These are phyloP conservation scores for Beauveria varroae DNA, from an alignment of 2,329 filamentous ascomycete species.

Conservation along the genomic window DNA sequence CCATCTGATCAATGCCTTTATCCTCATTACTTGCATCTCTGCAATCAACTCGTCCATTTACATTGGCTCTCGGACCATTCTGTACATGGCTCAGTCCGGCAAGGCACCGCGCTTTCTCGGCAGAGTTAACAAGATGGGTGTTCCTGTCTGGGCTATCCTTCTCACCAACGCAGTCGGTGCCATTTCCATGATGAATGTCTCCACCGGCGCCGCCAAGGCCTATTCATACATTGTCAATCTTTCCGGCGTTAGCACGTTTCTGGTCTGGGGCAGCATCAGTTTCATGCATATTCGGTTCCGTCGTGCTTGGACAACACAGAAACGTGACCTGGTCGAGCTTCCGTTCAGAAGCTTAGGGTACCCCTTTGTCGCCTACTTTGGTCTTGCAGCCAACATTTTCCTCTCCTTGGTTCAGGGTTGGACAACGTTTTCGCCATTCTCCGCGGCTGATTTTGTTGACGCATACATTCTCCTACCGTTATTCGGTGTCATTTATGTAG, in stretches of 20 bases:
- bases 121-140: constrained; percentile 57
- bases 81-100: constrained; percentile 67
- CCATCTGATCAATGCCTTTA: constrained; percentile 71
- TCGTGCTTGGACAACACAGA: constrained; percentile 52
- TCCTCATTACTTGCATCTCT: constrained; percentile 63
- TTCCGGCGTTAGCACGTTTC: constrained; percentile 61
- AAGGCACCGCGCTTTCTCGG: constrained; percentile 66
- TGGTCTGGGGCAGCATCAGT: constrained; percentile 65
- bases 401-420: constrained; percentile 55
- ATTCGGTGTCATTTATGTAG: constrained; percentile 49
- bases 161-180: constrained; percentile 65
- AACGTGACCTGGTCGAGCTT: constrained; percentile 44
- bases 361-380: constrained; percentile 53
- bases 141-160: constrained; percentile 53
- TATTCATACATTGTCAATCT: constrained; percentile 66
- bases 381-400: constrained; percentile 49
- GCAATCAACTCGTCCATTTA: constrained; percentile 72
- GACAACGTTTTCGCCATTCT: constrained; percentile 51
- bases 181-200: constrained; percentile 69
- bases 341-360: constrained; percentile 49
- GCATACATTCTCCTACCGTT: constrained; percentile 55
- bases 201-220: constrained; percentile 55
- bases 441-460: constrained; percentile 52
- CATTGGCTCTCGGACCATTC: constrained; percentile 64
- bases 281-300: constrained; percentile 68